Evolutionary conservation across 2,329 filamentous ascomycete genomes (phyloP), one percentile per base, ranked within the genome.

Genomic region (Sporothrix brunneoviolacea): DNA sequence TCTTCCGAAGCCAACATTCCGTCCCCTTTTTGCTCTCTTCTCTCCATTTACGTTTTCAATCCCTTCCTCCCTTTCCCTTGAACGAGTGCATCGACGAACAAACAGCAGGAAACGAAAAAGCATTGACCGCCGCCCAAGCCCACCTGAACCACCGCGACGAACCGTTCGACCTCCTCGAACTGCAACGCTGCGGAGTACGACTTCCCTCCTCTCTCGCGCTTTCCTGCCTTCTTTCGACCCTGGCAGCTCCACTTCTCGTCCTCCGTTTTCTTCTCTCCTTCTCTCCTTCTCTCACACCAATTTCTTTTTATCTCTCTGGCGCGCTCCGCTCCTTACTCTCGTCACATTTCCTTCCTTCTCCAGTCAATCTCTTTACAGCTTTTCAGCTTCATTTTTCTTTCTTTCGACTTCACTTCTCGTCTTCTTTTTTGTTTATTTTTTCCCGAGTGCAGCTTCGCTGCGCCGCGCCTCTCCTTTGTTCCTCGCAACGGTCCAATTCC

Each of bases 401-500:
- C n/a, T 12, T 38, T n/a, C n/a, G n/a, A n/a, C n/a, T 35, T 33
- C 19, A 22, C 32, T 30, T 24, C n/a, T 16, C 28, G 21, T 41
- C 27, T 51, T 55, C 53, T 48, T 45, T 48, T 36, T 35, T 5
- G 15, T 22, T 35, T 32, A 13, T n/a, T 7, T 35, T 41, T 40
- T 18, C 9, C 7, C 27, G 40, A 18, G 44, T 41, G 36, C 35
- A 40, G 39, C 30, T 48, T 44, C 24, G 4, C 41, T 51, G 41
- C 51, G 50, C 51, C 51, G 51, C 39, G 51, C 47, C 51, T 53
- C 41, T 54, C 52, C 19, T 54, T 54, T 47, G 24, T 27, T 50
- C 16, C 30, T 12, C 18, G 28, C 18, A 37, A 40, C 30, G 22
- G 15, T 13, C 50, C 21, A 39, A 18, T 21, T 32, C 27, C 15